Conservation (phyloP, 164 flowering plant genomes). For the Sedum album region DNA sequence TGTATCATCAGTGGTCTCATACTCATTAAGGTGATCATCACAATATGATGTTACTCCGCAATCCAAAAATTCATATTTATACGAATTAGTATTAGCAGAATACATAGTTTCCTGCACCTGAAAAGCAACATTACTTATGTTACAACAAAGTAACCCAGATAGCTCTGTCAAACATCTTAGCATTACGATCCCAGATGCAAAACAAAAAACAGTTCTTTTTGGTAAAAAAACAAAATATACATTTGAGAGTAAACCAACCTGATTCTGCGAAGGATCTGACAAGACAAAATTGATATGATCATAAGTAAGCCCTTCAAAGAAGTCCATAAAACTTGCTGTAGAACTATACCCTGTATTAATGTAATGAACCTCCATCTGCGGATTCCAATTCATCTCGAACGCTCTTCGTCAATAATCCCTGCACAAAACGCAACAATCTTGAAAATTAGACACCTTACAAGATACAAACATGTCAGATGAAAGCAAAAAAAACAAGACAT, state of each 20-base stretch:
- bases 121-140: neutral
- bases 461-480: neutral
- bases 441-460: neutral
- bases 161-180: no score
- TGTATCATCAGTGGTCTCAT: slow-evolving; percentile 32
- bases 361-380: slow-evolving; percentile 38
- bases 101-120: slow-evolving; percentile 51
- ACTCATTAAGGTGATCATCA: slow-evolving; percentile 28
- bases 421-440: neutral
- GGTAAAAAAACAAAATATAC: neutral
- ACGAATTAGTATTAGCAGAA: slow-evolving; percentile 36
- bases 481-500: neutral
- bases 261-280: slow-evolving; percentile 37
- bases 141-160: neutral
- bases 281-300: slow-evolving; percentile 66
- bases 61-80: slow-evolving; percentile 55
- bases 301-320: slow-evolving; percentile 53
- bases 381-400: slow-evolving; percentile 44
- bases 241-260: slow-evolving; percentile 24
- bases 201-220: neutral
- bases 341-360: slow-evolving; percentile 28
- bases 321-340: slow-evolving; percentile 57
- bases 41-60: slow-evolving; percentile 41
- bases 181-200: neutral
- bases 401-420: neutral